Conservation (phyloP, 805 yeast species). For the Suhomyces sp. region DNA sequence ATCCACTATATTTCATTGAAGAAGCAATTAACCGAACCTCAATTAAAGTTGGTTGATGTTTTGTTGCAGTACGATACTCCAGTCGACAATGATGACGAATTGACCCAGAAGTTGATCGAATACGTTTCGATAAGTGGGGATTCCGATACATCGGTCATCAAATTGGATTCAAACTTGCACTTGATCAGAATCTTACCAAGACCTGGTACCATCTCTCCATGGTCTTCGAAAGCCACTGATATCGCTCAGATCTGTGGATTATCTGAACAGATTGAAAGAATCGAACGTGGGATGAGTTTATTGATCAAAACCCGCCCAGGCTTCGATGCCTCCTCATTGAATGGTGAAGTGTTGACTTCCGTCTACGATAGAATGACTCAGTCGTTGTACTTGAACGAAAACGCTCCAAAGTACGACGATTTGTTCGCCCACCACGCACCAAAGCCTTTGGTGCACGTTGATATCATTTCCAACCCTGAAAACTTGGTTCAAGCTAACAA, state of each 20-base stretch:
- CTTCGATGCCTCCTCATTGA: constrained; percentile 33
- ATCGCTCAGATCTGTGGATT: constrained; percentile 88
- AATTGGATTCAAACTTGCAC: constrained; percentile 39
- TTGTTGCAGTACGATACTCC: constrained; percentile 74
- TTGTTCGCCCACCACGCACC: constrained; percentile 78
- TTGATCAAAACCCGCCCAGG: constrained; percentile 64
- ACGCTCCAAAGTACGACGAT: constrained; percentile 64
- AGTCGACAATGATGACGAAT: constrained; percentile 50
- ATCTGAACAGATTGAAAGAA: constrained; percentile 64
- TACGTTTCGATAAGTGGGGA: constrained; percentile 26
- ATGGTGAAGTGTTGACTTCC: constrained; percentile 56
- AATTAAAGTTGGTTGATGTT: constrained; percentile 49
- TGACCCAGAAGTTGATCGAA: constrained; percentile 39
- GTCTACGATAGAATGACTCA: constrained; percentile 96
- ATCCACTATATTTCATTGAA: constrained; percentile 76
- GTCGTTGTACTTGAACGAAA: constrained; percentile 49
- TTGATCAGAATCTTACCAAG: constrained; percentile 83
- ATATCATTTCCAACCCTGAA: constrained; percentile 53
- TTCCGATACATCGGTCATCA: constrained; percentile 9
- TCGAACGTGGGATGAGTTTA: constrained; percentile 87
- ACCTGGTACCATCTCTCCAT: constrained; percentile 95
- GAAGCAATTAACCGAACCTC: constrained; percentile 35
- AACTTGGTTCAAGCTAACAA: constrained; percentile 75
- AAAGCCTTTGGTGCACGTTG: constrained; percentile 76
- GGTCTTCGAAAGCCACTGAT: constrained; percentile 99